Evolutionary conservation across 352 stramenopile genomes (phyloP).

Genomic region (Pythium dissimile): DNA sequence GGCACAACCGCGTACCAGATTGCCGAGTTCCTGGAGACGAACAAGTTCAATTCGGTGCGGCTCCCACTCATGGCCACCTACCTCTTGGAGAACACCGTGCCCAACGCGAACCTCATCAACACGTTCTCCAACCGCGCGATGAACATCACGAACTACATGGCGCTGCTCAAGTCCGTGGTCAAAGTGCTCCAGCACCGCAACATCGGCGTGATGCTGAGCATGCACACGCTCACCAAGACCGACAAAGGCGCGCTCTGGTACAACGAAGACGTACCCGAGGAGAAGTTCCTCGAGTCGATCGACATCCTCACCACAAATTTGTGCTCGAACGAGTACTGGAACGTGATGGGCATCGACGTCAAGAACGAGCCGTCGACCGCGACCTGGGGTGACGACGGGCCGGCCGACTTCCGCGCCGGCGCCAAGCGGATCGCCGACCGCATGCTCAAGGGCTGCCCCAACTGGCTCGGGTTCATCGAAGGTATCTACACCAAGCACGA

Average conservation of each 20-base stretch:
- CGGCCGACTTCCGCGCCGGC: conserved; percentile 52
- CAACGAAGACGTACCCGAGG: conserved; percentile 33
- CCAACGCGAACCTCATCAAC: conserved; percentile 57
- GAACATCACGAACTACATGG: conserved; percentile 63
- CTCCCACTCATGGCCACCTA: conserved; percentile 25
- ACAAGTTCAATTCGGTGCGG: conserved; percentile 84
- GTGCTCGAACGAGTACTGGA: conserved; percentile 69
- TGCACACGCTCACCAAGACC: conserved; percentile 60
- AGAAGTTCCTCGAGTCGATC: conserved; percentile 55
- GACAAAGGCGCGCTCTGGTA: conserved; percentile 66
- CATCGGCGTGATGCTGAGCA: conserved; percentile 69
- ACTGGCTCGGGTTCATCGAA: conserved; percentile 79
- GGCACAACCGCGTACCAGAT: conserved; percentile 31
- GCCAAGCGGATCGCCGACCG: conserved; percentile 63
- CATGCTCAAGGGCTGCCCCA: conserved; percentile 69
- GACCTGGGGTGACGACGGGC: conserved; percentile 49
- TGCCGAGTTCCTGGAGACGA: conserved; percentile 55
- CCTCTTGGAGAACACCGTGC: conserved; percentile 24
- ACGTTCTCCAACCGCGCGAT: conserved; percentile 73
- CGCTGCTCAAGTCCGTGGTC: conserved; percentile 64
- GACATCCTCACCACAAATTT: conserved; percentile 48
- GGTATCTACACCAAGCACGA: conserved; percentile 51
- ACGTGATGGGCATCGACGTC: conserved; percentile 72
- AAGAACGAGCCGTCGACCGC: conserved; percentile 73
- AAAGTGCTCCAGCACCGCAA: conserved; percentile 59